Evolutionary conservation across 345 rosid genomes (phyloP), one percentile per base, ranked within the genome.

Genomic region (Kernera saxatilis): DNA sequence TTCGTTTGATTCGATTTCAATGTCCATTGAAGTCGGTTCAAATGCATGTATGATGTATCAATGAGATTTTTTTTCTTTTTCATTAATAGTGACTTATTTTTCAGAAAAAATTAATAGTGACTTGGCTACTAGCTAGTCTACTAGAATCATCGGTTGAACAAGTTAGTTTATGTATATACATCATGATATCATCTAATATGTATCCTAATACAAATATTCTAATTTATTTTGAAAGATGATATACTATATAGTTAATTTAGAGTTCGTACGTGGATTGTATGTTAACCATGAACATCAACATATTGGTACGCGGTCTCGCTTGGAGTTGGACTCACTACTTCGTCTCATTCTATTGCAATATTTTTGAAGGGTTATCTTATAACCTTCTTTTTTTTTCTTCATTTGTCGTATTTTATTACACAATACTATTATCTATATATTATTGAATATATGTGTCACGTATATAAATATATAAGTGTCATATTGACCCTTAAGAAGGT

Each of bases 231-330:
- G 0, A 41, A 41, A 64, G 23, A n/a, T 62, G 23, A 27, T 50
- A 64, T 64, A 45, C 35, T 46, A 27, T 26, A 40, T 74, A 19
- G 62, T 29, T 74, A 19, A 55, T 29, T 37, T 7, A 58, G 40
- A 50, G 56, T 12, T 48, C 40, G 49, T 67, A 74, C 73, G 78
- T 74, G 73, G 73, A 67, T 40, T 50, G 56, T 32, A 40, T 74
- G 69, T 2, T 59, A 58, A 51, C 69, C 44, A 50, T 67, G 46
- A 49, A 67, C 46, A 22, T 66, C 53, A 67, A 36, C 14, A 15
- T 30, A 19, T 60, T 41, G 68, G 68, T 41, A 50, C 48, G 73
- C 17, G 35, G 67, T 73, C 65, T 64, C 58, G 6, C n/a, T 25
- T 43, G 52, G 43, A 30, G 11, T 68, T 73, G 67, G 62, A 67